Evolutionary conservation across 2,329 filamentous ascomycete genomes (phyloP).

Genomic region (Pseudogymnoascus sp.): DNA sequence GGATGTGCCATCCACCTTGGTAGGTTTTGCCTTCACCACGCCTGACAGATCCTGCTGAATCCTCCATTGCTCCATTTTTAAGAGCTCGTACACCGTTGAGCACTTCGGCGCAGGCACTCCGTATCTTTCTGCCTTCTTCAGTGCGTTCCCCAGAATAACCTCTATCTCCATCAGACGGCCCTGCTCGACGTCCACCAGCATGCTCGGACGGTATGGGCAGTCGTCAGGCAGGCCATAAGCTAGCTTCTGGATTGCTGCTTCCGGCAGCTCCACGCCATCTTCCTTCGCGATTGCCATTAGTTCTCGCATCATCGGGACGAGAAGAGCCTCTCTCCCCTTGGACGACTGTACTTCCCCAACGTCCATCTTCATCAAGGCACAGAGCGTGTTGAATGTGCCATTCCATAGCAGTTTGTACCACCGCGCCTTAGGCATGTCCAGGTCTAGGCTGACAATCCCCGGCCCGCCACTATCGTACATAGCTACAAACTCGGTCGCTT

Average conservation of each 20-base stretch:
- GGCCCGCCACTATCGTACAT: constrained; percentile 19
- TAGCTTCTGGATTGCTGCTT: constrained; percentile 14
- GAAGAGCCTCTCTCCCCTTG: constrained; percentile 22
- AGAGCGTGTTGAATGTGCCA: constrained; percentile 19
- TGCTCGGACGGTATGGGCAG: constrained; percentile 28
- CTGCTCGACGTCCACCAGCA: constrained; percentile 45
- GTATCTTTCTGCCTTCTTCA: constrained; percentile 40
- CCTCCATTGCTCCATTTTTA: constrained; percentile 42
- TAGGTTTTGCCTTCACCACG: background rate
- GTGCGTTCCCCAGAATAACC: constrained; percentile 47
- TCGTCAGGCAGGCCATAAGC: constrained; percentile 2
- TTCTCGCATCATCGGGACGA: constrained; percentile 24
- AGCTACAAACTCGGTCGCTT: constrained; percentile 18
- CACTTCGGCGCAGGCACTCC: constrained; percentile 45
- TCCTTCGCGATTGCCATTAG: constrained; percentile 18
- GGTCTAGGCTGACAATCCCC: constrained; percentile 17
- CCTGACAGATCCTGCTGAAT: constrained; percentile 11
- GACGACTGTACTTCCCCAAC: constrained; percentile 15
- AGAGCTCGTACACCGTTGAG: constrained; percentile 45
- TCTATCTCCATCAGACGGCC: constrained; percentile 47
- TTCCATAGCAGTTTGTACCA: constrained; percentile 24
- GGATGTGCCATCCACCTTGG: background rate
- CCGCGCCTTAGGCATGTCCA: constrained; percentile 17
- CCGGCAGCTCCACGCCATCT: constrained; percentile 17
- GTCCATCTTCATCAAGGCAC: constrained; percentile 17